Percentiles rank a stretch among this genome's conserved stretches.
phyloP scores from a whole-genome alignment of 2,329 filamentous ascomycete species.

The Pleoardoris graminearum region DNA sequence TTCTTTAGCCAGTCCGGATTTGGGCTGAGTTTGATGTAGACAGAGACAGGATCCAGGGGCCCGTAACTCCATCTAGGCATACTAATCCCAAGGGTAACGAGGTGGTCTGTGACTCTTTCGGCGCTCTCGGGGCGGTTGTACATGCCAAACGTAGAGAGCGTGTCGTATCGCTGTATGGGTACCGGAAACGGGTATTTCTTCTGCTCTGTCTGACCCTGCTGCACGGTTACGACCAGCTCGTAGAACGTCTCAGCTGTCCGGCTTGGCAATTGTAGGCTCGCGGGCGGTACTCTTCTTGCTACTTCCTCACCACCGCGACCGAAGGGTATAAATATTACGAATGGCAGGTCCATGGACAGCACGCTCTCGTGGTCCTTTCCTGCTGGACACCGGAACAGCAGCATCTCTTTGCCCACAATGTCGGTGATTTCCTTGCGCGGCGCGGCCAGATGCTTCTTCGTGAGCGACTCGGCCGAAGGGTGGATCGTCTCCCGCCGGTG shows the following conservation, averaged over 20 bases:
- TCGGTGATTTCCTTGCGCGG: conserved; percentile 89
- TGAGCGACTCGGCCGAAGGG: conserved; percentile 89
- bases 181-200: conserved; percentile 91
- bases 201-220: conserved; percentile 84
- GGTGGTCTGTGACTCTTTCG: conserved; percentile 81
- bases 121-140: conserved; percentile 94
- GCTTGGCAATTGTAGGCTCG: conserved; percentile 85
- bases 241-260: conserved; percentile 97
- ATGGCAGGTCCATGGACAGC: conserved; percentile 94
- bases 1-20: conserved; percentile 91
- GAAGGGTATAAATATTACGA: conserved; percentile 96
- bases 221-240: conserved; percentile 92
- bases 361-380: conserved; percentile 87
- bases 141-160: conserved; percentile 97
- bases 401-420: conserved; percentile 92
- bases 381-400: conserved; percentile 82
- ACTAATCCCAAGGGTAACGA: conserved; percentile 89
- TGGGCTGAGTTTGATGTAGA: conserved; percentile 91
- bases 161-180: conserved; percentile 91
- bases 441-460: conserved; percentile 87
- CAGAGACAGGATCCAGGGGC: conserved; percentile 89
- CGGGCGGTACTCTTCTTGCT: conserved; percentile 86
- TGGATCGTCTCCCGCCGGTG: conserved; percentile 96
- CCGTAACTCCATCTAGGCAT: conserved; percentile 96
- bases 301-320: conserved; percentile 88